Base-by-base conservation (phyloP, 208 protist genomes). In the Leptomonas seymouri region DNA sequence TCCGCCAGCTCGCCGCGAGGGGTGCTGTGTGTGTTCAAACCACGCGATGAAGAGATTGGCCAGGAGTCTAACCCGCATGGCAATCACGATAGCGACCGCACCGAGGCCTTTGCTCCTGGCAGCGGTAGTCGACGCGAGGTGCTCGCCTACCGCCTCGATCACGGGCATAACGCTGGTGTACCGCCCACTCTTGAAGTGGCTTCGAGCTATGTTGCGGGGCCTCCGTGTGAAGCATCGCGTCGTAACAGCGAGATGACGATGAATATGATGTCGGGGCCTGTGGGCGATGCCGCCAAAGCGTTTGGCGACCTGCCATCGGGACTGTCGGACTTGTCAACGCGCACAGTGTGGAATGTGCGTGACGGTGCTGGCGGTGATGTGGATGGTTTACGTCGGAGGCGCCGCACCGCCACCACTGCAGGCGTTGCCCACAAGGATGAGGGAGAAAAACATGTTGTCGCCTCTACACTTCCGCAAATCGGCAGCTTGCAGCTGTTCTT, bases 111-210 rank as follows among this genome's bases (percentile, higher is more conserved):
- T 50, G 55, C 63, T 8, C 88, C 88, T 1, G 88, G 88, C 48
- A 91, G 67, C 20, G 88, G 88, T 30, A 89, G 78, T 49, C 56
- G 71, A 15, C 84, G 85, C 31, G 88, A 93, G 71, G 79, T 89
- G 28, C 79, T 93, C 21, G 88, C 88, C 16, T 91, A 91, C 70
- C 56, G 61, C 27, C 78, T 93, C 45, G 88, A 91, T 55, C 81
- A 91, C 57, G 76, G 54, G 23, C 71, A 82, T 67, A 79, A 82
- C 66, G 88, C 88, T 7, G 85, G 85, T 6, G 85, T 93, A 25
- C 80, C 84, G 1, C 76, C 87, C 9, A 90, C 88, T 31, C 6
- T 91, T 25, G 84, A 91, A 65, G 78, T 86, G 25, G 58, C 61
- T 1, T 61, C 84, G 21, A 44, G 57, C n/a, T 70, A 68, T 42